Evolutionary conservation across 257 asterid genomes (phyloP).

Genomic region (Dorcoceras hygrometricum): DNA sequence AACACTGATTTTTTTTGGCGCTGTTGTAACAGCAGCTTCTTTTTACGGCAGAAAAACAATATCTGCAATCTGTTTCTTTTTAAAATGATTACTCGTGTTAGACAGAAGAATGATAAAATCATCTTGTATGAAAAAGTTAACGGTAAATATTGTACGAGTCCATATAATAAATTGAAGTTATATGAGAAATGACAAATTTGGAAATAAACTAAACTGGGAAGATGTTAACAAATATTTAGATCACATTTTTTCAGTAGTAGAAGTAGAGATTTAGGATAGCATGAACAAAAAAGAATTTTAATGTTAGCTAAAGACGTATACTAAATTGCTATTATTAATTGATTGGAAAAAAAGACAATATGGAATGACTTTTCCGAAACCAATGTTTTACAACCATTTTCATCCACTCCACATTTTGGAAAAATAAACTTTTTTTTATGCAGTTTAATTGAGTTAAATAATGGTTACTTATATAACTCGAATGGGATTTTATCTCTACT

Average conservation of each 20-base stretch:
- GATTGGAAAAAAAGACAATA: background rate
- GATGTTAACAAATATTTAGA: background rate
- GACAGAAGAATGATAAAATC: constrained; percentile 17
- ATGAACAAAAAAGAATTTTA: background rate
- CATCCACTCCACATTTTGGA: background rate
- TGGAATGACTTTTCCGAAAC: background rate
- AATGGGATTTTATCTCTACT: background rate
- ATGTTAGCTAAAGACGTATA: background rate
- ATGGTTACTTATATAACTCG: background rate
- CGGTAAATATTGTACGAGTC: constrained; percentile 17
- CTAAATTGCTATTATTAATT: background rate
- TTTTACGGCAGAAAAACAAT: constrained; percentile 5
- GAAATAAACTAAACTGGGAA: constrained; percentile 4
- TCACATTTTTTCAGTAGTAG: background rate
- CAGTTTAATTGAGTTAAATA: background rate
- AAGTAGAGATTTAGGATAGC: background rate
- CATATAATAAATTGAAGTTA: constrained; percentile 27
- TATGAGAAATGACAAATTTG: constrained; percentile 1
- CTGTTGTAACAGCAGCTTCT: background rate
- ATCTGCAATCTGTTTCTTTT: constrained; percentile 6
- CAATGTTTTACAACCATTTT: background rate
- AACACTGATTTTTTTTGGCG: background rate
- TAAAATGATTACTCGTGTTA: background rate
- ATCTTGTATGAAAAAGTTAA: constrained; percentile 16
- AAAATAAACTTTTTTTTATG: background rate